A percentile compares a stretch with the other conserved stretches of the same genome.
These are phyloP conservation scores for Cladophialophora psammophila DNA, from an alignment of 2,329 filamentous ascomycete species.

Conservation along the genomic window DNA sequence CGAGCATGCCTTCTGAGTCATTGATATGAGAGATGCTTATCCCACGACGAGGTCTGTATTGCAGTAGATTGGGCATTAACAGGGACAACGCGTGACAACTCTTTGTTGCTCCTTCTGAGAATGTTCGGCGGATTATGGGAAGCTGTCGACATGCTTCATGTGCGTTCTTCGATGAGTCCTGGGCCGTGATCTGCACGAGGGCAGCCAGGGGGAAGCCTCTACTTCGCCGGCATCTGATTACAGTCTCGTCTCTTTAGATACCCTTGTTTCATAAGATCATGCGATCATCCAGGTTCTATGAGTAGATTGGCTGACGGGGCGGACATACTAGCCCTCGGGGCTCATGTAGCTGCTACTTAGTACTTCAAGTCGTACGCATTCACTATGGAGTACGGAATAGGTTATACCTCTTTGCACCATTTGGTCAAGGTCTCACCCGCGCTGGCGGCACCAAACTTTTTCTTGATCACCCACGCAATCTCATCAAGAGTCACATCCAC, in stretches of 20 bases:
- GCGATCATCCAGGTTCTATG: neutral
- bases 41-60: neutral
- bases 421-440: constrained; percentile 33
- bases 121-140: neutral
- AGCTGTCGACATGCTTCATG: neutral
- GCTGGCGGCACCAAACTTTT: constrained; percentile 29
- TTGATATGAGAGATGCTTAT: neutral
- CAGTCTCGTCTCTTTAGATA: neutral
- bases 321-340: neutral
- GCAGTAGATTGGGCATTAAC: neutral
- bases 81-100: neutral
- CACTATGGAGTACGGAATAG: neutral
- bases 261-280: neutral
- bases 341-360: neutral
- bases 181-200: neutral
- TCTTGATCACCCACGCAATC: constrained; percentile 35
- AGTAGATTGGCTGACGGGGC: neutral
- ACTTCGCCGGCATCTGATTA: neutral
- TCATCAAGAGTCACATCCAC: constrained; percentile 38
- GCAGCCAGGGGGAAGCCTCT: neutral
- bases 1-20: neutral
- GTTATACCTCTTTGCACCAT: constrained; percentile 40
- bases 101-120: neutral
- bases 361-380: neutral
- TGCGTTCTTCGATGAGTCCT: neutral